phyloP scores from a whole-genome alignment of 2,329 filamentous ascomycete genomes.

The Pestalotiopsis sp. region DNA sequence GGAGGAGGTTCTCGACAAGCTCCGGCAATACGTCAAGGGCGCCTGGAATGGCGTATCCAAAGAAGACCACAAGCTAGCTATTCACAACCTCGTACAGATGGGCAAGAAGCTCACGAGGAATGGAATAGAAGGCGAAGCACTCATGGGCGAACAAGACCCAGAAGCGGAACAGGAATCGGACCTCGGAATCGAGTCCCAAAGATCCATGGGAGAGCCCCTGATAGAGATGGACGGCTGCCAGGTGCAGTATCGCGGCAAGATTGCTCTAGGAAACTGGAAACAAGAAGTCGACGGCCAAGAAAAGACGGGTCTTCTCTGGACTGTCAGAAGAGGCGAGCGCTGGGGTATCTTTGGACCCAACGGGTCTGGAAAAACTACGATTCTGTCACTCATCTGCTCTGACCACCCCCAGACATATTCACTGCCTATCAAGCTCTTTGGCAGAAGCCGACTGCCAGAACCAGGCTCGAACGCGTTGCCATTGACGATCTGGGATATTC shows the following conservation, averaged over 20 bases:
- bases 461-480: constrained; percentile 67
- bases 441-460: constrained; percentile 76
- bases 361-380: constrained; percentile 92
- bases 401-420: constrained; percentile 96
- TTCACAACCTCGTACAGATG: constrained; percentile 52
- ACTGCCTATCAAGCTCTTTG: constrained; percentile 84
- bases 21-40: constrained; percentile 50
- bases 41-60: constrained; percentile 45
- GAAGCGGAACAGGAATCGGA: constrained; percentile 18
- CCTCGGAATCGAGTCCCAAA: constrained; percentile 9
- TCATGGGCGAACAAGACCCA: constrained; percentile 33
- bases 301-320: constrained; percentile 76
- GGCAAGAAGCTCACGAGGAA: constrained; percentile 47
- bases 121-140: constrained; percentile 39
- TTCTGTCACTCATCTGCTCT: constrained; percentile 89
- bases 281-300: constrained; percentile 54
- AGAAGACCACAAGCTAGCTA: constrained; percentile 51
- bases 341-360: constrained; percentile 96
- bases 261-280: constrained; percentile 80
- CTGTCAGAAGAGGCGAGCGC: constrained; percentile 77
- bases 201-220: constrained; percentile 63
- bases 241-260: constrained; percentile 78
- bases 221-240: constrained; percentile 87
- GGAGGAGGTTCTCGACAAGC: constrained; percentile 58
- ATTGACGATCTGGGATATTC: constrained; percentile 91